Conservation (phyloP, 2,329 filamentous ascomycete species). For the Beauveria rudraprayagi region DNA sequence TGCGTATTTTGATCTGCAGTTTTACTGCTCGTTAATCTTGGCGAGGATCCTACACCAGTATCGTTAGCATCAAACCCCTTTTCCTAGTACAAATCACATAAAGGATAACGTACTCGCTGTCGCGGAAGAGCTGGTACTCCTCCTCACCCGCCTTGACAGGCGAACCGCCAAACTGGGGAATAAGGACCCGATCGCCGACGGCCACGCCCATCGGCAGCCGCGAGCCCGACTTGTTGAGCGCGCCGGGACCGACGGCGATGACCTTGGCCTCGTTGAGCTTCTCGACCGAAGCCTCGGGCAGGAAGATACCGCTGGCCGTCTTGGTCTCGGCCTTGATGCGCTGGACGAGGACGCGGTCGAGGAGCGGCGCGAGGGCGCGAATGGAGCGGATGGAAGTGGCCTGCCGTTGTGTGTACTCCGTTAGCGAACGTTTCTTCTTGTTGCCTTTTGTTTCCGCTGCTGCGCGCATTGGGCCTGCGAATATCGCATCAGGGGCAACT, state of each 20-base stretch:
- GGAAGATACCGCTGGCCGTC: conserved; percentile 94
- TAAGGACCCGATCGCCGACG: conserved; percentile 86
- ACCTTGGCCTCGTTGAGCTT: conserved; percentile 98
- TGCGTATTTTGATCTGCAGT: conserved; percentile 2
- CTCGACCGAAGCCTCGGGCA: conserved; percentile 94
- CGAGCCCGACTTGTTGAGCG: conserved; percentile 81
- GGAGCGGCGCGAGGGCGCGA: conserved; percentile 86
- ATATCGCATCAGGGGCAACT: too few species aligned
- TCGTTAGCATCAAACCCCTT: conserved; percentile 12
- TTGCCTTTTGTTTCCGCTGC: neutral
- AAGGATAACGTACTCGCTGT: conserved; percentile 72
- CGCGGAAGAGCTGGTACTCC: conserved; percentile 91
- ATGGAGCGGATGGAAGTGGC: conserved; percentile 82
- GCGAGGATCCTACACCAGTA: conserved; percentile 66
- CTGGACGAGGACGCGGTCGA: conserved; percentile 97
- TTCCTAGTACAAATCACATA: neutral
- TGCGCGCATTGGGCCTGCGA: neutral
- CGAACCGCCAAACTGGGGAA: conserved; percentile 92
- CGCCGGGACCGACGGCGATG: conserved; percentile 86
- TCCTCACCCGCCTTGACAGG: conserved; percentile 97
- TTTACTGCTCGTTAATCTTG: conserved; percentile 87
- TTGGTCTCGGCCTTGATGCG: conserved; percentile 95
- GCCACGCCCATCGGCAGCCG: conserved; percentile 74
- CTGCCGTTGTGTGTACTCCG: conserved; percentile 25
- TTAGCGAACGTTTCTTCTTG: neutral